Evolutionary conservation across 2,329 filamentous ascomycete genomes (phyloP).

Genomic region (Cordyceps pruinosa): DNA sequence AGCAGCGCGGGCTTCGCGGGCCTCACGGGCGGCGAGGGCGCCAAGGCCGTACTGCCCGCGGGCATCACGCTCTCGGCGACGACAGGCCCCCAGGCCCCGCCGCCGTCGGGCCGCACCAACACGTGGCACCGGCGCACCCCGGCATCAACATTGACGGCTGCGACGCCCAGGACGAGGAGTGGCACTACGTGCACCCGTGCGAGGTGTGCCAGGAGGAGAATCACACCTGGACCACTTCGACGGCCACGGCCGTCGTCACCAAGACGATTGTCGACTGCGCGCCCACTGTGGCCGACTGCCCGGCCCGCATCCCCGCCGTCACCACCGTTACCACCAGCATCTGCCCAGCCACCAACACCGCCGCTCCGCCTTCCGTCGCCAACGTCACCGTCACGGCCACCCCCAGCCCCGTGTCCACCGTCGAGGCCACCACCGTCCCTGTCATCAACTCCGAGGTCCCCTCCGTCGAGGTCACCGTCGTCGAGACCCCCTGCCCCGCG

Average conservation of each 20-base stretch:
- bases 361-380: not conserved
- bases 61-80: constrained; percentile 8
- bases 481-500: too few relatives aligned
- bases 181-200: constrained; percentile 32
- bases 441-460: too few relatives aligned
- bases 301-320: constrained; percentile 32
- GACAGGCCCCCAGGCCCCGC: constrained; percentile 17
- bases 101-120: constrained; percentile 22
- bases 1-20: too few relatives aligned
- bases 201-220: constrained; percentile 20
- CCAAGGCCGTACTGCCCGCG: constrained; percentile 1
- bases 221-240: constrained; percentile 35
- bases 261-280: constrained; percentile 35
- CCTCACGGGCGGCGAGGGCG: not conserved
- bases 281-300: constrained; percentile 30
- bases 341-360: constrained; percentile 32
- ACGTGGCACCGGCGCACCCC: constrained; percentile 31
- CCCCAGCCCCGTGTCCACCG: constrained; percentile 4
- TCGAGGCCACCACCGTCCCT: constrained; percentile 10
- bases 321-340: constrained; percentile 36
- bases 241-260: constrained; percentile 31
- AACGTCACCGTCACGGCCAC: not conserved
- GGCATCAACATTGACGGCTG: constrained; percentile 31
- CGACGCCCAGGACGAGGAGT: constrained; percentile 24
- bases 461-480: too few relatives aligned